Evolutionary conservation across 129 eudicot species (phyloP), one percentile per base, ranked within the genome.

Genomic region (Chrysanthemum lavandulifolium): DNA sequence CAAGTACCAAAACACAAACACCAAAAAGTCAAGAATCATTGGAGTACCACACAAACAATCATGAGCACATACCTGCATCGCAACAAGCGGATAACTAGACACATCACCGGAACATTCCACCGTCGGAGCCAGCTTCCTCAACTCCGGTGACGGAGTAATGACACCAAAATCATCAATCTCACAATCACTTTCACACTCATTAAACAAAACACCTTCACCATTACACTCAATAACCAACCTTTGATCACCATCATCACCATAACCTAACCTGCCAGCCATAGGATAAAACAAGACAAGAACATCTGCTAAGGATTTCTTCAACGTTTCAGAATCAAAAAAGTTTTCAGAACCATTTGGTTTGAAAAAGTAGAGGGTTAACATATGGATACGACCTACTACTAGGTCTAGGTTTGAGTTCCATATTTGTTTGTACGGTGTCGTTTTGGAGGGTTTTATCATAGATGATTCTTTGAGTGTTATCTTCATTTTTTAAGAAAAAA

Each of bases 401-500:
- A 80, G 25, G 27, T 84, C 88, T 29, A 84, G 48, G 59, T 84
- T 80, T 0, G 88, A 84, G 72, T 65, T 80, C 88, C 88, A 84
- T 3, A 84, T 71, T 61, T 58, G 72, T 49, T 57, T 16, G 0
- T 45, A 9, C n/a, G 86, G 86, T 1, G 86, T 74, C 5, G 75
- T 15, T 58, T 82, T 51, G 1, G 79, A 73, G 7, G 87, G 87
- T 6, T 61, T 27, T 9, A 84, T 81, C 60, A 84, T 63, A 1
- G 87, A 47, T 3, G 84, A 76, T 16, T 84, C 75, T 40, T 58
- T 80, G 18, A 76, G 50, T 10, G 33, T 72, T 4, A 83, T 76
- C 61, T 50, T 80, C 82, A 80, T 76, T 49, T 73, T 72, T 53
- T 65, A 18, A 6, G 2, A 2, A 64, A 15, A 14, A 61, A 13